Conservation (phyloP, 441 rosid species). For the Viola pubescens region DNA sequence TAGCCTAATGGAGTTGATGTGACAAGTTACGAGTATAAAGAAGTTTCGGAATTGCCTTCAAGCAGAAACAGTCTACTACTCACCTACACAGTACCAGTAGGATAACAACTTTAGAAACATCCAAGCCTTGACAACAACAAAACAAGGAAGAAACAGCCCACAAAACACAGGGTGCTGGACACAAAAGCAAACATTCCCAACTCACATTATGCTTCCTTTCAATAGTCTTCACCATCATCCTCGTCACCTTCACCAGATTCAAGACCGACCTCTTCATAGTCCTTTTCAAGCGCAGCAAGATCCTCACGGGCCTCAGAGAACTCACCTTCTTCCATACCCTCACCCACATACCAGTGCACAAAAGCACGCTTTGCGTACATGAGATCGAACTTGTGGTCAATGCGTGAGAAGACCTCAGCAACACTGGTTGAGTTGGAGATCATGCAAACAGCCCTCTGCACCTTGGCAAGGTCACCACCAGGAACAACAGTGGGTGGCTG, state of each 20-base stretch:
- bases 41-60: too few relatives aligned
- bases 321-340: conserved; percentile 95
- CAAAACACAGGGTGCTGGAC: too few relatives aligned
- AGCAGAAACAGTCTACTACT: too few relatives aligned
- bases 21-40: too few relatives aligned
- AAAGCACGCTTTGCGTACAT: conserved; percentile 86
- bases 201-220: too few relatives aligned
- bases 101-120: too few relatives aligned
- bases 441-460: conserved; percentile 86
- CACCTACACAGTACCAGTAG: too few relatives aligned
- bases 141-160: too few relatives aligned
- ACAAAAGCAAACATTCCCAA: too few relatives aligned
- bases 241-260: conserved; percentile 74
- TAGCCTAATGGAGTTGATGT: too few relatives aligned
- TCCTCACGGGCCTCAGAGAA: conserved; percentile 90
- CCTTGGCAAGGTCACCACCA: conserved; percentile 92
- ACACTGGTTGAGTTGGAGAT: conserved; percentile 86
- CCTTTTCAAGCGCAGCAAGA: conserved; percentile 81
- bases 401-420: conserved; percentile 77
- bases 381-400: conserved; percentile 78
- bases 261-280: conserved; percentile 82
- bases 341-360: conserved; percentile 89
- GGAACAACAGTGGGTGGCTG: conserved; percentile 94
- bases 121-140: too few relatives aligned
- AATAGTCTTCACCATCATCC: conserved; percentile 50